These are phyloP conservation scores for Cryphonectria radicalis DNA, from an alignment of 2,329 filamentous ascomycete species.

Conservation along the genomic window DNA sequence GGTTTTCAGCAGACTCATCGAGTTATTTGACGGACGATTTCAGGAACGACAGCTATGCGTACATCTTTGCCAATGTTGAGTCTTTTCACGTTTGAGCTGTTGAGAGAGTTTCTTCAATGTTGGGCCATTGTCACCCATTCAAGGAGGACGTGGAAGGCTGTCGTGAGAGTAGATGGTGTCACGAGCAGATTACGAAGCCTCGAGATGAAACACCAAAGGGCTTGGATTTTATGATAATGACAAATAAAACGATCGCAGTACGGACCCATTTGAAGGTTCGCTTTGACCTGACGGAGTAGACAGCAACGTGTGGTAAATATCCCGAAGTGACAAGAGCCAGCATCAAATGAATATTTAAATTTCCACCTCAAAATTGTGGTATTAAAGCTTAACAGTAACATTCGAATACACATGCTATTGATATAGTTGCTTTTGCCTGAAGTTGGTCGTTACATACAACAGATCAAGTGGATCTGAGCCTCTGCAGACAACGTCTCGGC, in stretches of 20 bases:
- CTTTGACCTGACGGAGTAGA: too few relatives aligned
- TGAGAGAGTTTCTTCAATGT: too few relatives aligned
- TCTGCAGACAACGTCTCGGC: not conserved
- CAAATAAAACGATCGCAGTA: not conserved
- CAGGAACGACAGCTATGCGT: slow-evolving; percentile 36
- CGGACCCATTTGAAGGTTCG: not conserved
- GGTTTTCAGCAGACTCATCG: slow-evolving; percentile 41
- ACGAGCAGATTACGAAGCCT: not conserved
- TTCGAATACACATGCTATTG: not conserved
- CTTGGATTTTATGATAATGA: not conserved
- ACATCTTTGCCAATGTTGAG: slow-evolving; percentile 32
- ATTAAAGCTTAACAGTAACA: not conserved
- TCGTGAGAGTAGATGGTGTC: not conserved
- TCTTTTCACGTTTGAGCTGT: slow-evolving; percentile 20
- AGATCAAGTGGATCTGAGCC: not conserved
- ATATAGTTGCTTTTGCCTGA: not conserved
- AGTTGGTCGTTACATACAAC: not conserved
- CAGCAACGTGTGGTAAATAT: too few relatives aligned
- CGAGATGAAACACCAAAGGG: not conserved
- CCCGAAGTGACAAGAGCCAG: too few relatives aligned
- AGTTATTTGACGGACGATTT: slow-evolving; percentile 45
- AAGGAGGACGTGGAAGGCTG: not conserved
- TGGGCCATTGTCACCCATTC: too few relatives aligned
- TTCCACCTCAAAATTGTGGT: too few relatives aligned
- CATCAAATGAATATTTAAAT: too few relatives aligned